These are phyloP conservation scores for Quercus variabilis DNA, from an alignment of 306 rosid genomes.

Conservation along the genomic window DNA sequence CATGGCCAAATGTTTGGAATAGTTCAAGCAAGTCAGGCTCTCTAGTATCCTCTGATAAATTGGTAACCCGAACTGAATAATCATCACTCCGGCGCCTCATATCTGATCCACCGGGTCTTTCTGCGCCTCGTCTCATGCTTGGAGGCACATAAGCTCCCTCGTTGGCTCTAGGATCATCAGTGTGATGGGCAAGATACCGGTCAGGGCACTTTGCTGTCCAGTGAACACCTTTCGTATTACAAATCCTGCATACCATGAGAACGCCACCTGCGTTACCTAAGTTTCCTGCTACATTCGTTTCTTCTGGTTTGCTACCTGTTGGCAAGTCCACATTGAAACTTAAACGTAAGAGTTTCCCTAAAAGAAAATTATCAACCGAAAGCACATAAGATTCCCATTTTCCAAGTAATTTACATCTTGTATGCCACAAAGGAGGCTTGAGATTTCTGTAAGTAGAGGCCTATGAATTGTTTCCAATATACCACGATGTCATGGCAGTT, in stretches of 20 bases:
- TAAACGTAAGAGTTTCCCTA: neutral
- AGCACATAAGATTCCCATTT: neutral
- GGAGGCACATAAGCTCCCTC: slow-evolving; percentile 84
- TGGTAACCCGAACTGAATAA: slow-evolving; percentile 91
- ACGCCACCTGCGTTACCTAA: slow-evolving; percentile 61
- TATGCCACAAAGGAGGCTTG: neutral
- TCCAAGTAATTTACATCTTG: neutral
- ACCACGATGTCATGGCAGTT: neutral
- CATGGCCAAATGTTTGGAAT: slow-evolving; percentile 86
- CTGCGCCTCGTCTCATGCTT: slow-evolving; percentile 55
- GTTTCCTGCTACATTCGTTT: slow-evolving; percentile 57
- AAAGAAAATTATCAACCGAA: neutral
- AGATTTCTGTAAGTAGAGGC: neutral
- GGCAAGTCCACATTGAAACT: neutral
- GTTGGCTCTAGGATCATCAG: slow-evolving; percentile 43
- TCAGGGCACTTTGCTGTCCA: slow-evolving; percentile 97
- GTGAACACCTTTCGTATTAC: slow-evolving; percentile 94
- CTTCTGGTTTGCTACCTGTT: slow-evolving; percentile 76
- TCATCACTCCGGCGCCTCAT: slow-evolving; percentile 93
- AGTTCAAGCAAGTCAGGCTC: slow-evolving; percentile 93
- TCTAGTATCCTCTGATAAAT: slow-evolving; percentile 89
- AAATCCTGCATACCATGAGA: slow-evolving; percentile 87
- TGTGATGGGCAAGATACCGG: slow-evolving; percentile 70
- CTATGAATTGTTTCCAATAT: neutral
- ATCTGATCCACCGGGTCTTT: slow-evolving; percentile 54